phyloP scores from a whole-genome alignment of 495 filamentous ascomycete species.

The Podospora anserina region DNA sequence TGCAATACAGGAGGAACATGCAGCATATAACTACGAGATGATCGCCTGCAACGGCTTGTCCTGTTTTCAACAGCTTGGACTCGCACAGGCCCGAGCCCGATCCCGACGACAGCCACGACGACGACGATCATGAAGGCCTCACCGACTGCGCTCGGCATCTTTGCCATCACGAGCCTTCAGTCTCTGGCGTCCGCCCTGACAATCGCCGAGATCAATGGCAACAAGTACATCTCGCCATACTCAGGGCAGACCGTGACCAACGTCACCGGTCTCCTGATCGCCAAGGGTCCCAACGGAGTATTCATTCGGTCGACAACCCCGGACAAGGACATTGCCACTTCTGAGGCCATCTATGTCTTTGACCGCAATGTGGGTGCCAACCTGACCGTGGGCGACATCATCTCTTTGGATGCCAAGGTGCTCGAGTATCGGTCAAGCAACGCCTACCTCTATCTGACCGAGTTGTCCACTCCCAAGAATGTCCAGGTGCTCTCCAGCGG shows the following conservation, averaged over 20 bases:
- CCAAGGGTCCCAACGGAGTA: conserved; percentile 55
- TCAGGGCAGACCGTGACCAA: conserved; percentile 48
- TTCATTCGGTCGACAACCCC: conserved; percentile 54
- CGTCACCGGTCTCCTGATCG: conserved; percentile 58
- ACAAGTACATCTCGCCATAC: conserved; percentile 56
- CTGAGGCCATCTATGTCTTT: conserved; percentile 57
- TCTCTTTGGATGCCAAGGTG: conserved; percentile 54
- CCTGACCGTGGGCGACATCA: conserved; percentile 52
- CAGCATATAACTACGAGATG: neutral
- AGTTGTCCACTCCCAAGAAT: conserved; percentile 50
- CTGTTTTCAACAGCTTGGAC: neutral
- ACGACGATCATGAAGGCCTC: conserved; percentile 22
- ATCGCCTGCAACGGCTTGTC: conserved; percentile 1
- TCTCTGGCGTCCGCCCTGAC: conserved; percentile 42
- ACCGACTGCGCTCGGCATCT: conserved; percentile 15
- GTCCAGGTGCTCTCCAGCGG: conserved; percentile 44
- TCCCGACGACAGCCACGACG: neutral
- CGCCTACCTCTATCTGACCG: conserved; percentile 55
- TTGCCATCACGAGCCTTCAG: conserved; percentile 25
- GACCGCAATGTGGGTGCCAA: conserved; percentile 36
- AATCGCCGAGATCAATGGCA: conserved; percentile 61
- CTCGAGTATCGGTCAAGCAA: conserved; percentile 51
- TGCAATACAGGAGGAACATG: neutral
- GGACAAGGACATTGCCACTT: conserved; percentile 43
- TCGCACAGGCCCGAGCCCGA: neutral